Base-by-base conservation (phyloP, 176 grass and related monocot genomes). In the Zoysia pacifica region DNA sequence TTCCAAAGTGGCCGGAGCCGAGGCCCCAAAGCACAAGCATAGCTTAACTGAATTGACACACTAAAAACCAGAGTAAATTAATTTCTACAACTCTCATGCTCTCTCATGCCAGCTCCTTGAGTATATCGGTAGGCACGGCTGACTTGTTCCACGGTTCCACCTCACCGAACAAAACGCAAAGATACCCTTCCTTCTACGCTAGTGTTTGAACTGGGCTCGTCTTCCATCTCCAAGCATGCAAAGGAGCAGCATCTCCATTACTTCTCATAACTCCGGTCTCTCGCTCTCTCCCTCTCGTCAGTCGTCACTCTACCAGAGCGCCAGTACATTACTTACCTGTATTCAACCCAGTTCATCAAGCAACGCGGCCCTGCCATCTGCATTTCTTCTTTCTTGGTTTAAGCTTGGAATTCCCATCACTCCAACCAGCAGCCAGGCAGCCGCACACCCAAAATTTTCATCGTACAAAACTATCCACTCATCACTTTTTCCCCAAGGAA, bases 1-100 rank as follows among this genome's bases (percentile, higher is more conserved):
- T 90, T 97, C 54, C n/a, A n/a, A 87, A 83, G 74, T 92, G 94
- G 92, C 86, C 94, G 38, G 90, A 93, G 86, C n/a, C n/a, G 74
- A 58, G 67, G 95, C 95, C 73, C 74, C 10, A 77, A 51, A 61
- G 69, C 60, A 73, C 56, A 19, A 56, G 7, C 39, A 39, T 14
- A 40, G 0, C 16, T 42, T 28, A 63, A 38, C 42, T 70, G 12
- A 75, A 73, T 65, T 68, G 56, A 20, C 56, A 59, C 20, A 59
- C 59, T 35, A 62, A 62, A 62, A 62, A 62, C 19, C 9, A 62
- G 59, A 62, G 9, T 9, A 35, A 62, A 62, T 36, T 62, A 36
- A 62, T 6, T 12, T 77, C 28, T 28, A 28, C 28, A 28, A 28
- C 67, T 67, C 76, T 58, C 59, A 52, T 81, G 77, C 49, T 66